Evolutionary conservation across 805 yeast species (phyloP), one percentile per base, ranked within the genome.

Genomic region (Saturnispora bothae): DNA sequence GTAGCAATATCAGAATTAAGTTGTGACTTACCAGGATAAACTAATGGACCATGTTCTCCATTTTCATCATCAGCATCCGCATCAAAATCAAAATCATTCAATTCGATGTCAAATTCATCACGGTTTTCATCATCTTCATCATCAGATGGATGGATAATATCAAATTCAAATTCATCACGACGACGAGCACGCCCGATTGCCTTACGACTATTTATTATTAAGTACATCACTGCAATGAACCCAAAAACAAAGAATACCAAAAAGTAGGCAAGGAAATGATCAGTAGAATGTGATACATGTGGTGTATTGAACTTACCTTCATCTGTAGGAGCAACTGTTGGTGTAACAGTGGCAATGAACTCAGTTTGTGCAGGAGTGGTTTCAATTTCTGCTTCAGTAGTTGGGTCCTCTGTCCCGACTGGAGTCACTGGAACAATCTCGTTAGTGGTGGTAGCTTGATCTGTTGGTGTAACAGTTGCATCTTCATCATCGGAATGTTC

Each of bases 161-260:
- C 94, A 51, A 82, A 78, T 52, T 82, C 92, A 50, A 72, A 78
- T 28, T 78, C 85, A 49, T 79, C 73, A 59, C 86, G 61, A 52
- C 81, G 61, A 58, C 83, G 64, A 41, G 60, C 53, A 23, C 61
- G 47, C 5, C 59, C 66, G 26, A 26, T 31, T 43, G 68, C 65
- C 33, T 54, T 59, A 31, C 54, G 51, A 56, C 61, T 47, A 19
- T 41, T 50, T 21, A 59, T 66, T 47, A 54, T 67, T 49, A 63
- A 73, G 44, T 57, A 63, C 51, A 61, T 58, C 44, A 60, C 63
- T 10, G 66, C 52, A 4, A 65, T 51, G 46, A 76, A 74, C 5
- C 89, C 89, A 34, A 78, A 44, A 2, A 74, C 63, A 5, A 78
- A 68, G 15, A 82, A 53, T 9, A 69, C 69, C 49, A 78, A 63